Base-by-base conservation (phyloP, 768 basidiomycete genomes). In the Trametes cinnabarina region DNA sequence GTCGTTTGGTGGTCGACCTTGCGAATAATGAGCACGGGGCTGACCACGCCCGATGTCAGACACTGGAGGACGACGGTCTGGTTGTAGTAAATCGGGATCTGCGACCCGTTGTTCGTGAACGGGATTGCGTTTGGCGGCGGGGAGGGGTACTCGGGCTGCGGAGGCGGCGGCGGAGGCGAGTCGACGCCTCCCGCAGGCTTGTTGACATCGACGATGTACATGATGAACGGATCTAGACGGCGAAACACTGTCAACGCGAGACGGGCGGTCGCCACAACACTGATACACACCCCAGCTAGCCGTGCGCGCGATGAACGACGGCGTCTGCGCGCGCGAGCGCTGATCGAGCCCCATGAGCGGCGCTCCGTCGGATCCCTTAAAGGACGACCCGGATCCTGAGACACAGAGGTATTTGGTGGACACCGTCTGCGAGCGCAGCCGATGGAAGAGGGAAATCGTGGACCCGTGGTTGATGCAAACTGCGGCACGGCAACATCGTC, bases 381-480 rank as follows among this genome's bases (percentile, higher is more conserved):
- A 91, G 0, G 90, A 92, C 5, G 93, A 89, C 10, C 90, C 87
- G 10, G 94, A 92, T 22, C 92, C 92, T n/a, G 92, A 92, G 4
- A 98, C 93, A 58, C 94, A 94, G 44, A 98, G 87, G 66, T 94
- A 98, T 67, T 95, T 92, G 17, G 96, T 98, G 15, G 93, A 94
- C 20, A 95, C 93, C 2, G 93, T 95, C 74, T 97, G 95, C 3
- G 94, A 93, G 47, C 94, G 87, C 59, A 95, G 74, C n/a, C 96
- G 88, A 70, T 98, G 95, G 82, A 96, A 98, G 46, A 97, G 74
- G 2, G 95, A 95, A 47, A 98, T 89, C 3, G 95, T 94, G 7
- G 94, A 92, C 23, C 96, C 96, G 74, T 98, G 95, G 69, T 90
- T 89, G 71, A 98, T 93, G 71, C 93, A 93, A 57, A 96, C 94